A percentile compares a stretch with the other conserved stretches of the same genome.
Evolutionary conservation across 805 yeast genomes (phyloP).

Genomic region (Lipomyces anomalus): DNA sequence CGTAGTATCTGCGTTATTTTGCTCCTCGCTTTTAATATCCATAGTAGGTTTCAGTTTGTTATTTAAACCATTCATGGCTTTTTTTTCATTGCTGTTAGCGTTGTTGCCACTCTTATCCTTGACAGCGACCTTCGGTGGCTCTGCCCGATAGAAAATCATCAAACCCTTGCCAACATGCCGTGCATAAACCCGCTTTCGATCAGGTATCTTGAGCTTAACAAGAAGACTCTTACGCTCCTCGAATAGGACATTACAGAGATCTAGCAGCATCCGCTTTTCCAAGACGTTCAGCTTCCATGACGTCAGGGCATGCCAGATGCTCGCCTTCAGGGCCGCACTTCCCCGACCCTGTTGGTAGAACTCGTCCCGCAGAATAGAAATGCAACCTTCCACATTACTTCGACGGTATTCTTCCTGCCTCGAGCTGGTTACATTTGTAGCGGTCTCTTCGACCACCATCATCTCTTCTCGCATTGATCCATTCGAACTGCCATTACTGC

Average conservation of each 20-base stretch:
- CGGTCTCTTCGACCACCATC: slow-evolving; percentile 55
- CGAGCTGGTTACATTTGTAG: slow-evolving; percentile 40
- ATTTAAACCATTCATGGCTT: background rate
- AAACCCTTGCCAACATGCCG: slow-evolving; percentile 47
- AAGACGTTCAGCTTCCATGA: slow-evolving; percentile 57
- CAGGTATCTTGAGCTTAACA: slow-evolving; percentile 62
- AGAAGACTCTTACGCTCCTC: slow-evolving; percentile 53
- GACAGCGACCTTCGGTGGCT: slow-evolving; percentile 1
- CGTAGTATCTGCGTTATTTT: too few species aligned
- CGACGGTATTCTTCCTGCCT: slow-evolving; percentile 65
- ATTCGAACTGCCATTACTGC: slow-evolving; percentile 36
- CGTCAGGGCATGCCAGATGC: slow-evolving; percentile 60
- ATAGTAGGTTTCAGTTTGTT: too few species aligned
- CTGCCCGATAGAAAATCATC: slow-evolving; percentile 40
- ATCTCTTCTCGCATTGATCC: too few species aligned
- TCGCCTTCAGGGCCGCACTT: slow-evolving; percentile 48
- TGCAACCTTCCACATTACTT: slow-evolving; percentile 57
- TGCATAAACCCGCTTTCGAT: slow-evolving; percentile 58
- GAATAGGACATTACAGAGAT: slow-evolving; percentile 59
- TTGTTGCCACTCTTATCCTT: background rate
- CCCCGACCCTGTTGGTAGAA: too few species aligned
- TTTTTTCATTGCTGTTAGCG: background rate
- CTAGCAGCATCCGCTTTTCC: slow-evolving; percentile 58
- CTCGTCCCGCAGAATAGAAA: slow-evolving; percentile 57
- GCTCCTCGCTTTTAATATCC: too few species aligned